Evolutionary conservation across 2,329 filamentous ascomycete species (phyloP), one percentile per base, ranked within the genome.

Genomic region (Claviceps pazoutovae): DNA sequence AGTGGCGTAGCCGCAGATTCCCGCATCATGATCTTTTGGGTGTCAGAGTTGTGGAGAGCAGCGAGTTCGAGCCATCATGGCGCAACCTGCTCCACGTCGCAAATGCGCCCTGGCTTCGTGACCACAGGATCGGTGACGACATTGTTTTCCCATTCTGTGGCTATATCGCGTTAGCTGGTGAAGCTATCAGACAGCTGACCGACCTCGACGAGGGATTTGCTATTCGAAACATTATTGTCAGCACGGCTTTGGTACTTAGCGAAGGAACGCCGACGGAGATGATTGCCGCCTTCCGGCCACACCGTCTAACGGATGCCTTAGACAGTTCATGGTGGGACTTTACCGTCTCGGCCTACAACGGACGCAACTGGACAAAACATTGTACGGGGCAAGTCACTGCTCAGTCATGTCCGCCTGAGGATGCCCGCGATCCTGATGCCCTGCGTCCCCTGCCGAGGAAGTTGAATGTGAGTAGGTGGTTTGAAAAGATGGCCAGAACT

Each of bases 91-190:
- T 64, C 4, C 50, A 51, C 5, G 1, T 61, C 0, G 53, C 56
- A 1, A 37, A 59, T 19, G 52, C 37, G 2, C 63, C 74, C 16
- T 74, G 74, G 51, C 61, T 71, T 0, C 60, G 69, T n/a, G 70
- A 73, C 51, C 73, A 74, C 61, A 54, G 59, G 8, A 68, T 73
- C 61, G 64, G 68, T 43, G 69, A 64, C 51, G 63, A 73, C 42
- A 64, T 67, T 39, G 63, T 74, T 53, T 71, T 69, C 46, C 67
- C 71, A 37, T 66, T 62, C 30, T 63, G 65, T 0, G 71, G 69
- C 9, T 62, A 64, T 30, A 57, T 66, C 0, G 63, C 65, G 7
- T 63, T 71, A 60, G 52, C 51, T 6, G 58, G 51, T 1, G 61
- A 63, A 42, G 62, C 56, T 1, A 23, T 58, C 5, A 47, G 56